A percentile compares a stretch with the other conserved stretches of the same genome.
These are phyloP conservation scores for Barbarea vulgaris DNA, from an alignment of 345 rosid genomes.

Conservation along the genomic window DNA sequence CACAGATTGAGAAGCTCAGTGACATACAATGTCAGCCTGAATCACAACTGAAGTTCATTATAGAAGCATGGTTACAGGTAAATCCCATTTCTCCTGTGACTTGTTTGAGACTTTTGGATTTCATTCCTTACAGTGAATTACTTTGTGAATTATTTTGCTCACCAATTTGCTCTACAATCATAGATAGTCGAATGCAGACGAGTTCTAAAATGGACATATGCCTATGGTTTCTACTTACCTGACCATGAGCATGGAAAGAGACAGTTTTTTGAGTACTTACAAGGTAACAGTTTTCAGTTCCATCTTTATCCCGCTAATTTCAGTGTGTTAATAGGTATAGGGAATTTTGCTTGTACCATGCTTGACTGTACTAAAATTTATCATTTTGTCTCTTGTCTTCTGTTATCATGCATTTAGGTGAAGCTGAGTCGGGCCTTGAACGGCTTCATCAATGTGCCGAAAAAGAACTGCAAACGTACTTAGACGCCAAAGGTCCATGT, in stretches of 20 bases:
- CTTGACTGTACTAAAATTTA: background rate
- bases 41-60: constrained; percentile 82
- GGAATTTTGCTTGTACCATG: background rate
- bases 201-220: constrained; percentile 87
- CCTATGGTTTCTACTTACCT: constrained; percentile 83
- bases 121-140: no score
- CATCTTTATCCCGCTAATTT: background rate
- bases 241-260: constrained; percentile 76
- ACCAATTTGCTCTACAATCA: constrained; percentile 27
- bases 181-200: constrained; percentile 87
- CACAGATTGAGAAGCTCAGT: constrained; percentile 80
- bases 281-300: constrained; percentile 52
- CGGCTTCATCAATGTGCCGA: constrained; percentile 92
- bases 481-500: constrained; percentile 58
- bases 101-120: constrained; percentile 4
- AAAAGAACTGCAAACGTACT: constrained; percentile 70
- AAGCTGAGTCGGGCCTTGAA: constrained; percentile 88
- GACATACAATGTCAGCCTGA: constrained; percentile 82
- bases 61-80: constrained; percentile 94
- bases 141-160: no score
- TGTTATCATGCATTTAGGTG: constrained; percentile 50
- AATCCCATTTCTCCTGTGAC: constrained; percentile 3
- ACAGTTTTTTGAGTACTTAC: constrained; percentile 81
- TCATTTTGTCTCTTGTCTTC: constrained; percentile 12
- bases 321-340: background rate